A percentile compares a stretch with the other conserved stretches of the same genome.
These are phyloP conservation scores for Pseudopithomyces maydicus DNA, from an alignment of 2,329 filamentous ascomycete species.

Conservation along the genomic window DNA sequence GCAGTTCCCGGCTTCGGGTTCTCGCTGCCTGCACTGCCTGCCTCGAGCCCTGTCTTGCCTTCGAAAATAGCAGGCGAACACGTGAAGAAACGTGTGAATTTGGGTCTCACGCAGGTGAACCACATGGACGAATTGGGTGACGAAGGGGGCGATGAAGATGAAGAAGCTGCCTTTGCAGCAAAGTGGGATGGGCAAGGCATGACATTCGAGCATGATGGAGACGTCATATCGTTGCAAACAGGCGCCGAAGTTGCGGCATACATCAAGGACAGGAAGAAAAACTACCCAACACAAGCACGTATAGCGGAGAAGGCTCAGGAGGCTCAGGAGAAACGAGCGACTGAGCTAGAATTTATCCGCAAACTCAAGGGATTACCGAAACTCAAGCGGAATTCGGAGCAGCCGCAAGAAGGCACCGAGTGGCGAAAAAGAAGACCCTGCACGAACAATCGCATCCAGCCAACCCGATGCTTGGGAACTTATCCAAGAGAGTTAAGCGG, in stretches of 20 bases:
- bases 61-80: conserved; percentile 46
- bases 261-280: conserved; percentile 78
- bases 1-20: conserved; percentile 45
- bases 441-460: conserved; percentile 3
- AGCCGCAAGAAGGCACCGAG: neutral
- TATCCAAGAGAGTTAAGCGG: conserved; percentile 40
- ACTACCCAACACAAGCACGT: conserved; percentile 79
- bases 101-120: conserved; percentile 68
- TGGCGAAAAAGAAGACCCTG: conserved; percentile 4
- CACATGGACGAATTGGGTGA: conserved; percentile 49
- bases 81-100: conserved; percentile 72
- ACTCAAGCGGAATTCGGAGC: conserved; percentile 15
- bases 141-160: conserved; percentile 72
- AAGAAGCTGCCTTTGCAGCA: conserved; percentile 60
- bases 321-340: conserved; percentile 25
- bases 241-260: conserved; percentile 76
- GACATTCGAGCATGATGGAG: conserved; percentile 62
- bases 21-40: conserved; percentile 26
- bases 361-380: conserved; percentile 27
- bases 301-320: conserved; percentile 66
- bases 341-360: conserved; percentile 48
- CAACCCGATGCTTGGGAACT: conserved; percentile 34
- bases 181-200: conserved; percentile 58
- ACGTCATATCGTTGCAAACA: conserved; percentile 58
- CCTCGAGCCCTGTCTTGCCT: conserved; percentile 7